Evolutionary conservation across 495 filamentous ascomycete genomes (phyloP), one percentile per base, ranked within the genome.

Genomic region (Neurospora tetrasperma): DNA sequence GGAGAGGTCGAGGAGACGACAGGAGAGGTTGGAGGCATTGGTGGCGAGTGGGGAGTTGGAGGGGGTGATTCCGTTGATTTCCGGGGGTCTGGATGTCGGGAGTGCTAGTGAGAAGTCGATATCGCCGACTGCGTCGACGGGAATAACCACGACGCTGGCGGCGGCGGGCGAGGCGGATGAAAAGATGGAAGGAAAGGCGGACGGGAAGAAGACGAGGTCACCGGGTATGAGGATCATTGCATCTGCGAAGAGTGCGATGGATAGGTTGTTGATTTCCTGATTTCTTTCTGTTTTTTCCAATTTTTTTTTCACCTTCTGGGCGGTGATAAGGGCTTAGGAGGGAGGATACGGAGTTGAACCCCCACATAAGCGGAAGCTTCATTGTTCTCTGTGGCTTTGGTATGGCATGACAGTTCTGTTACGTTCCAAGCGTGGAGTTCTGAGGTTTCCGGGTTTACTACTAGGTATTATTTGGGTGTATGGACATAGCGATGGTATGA

Each of bases 211-310:
- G 11, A 35, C 80, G 16, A 75, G 76, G 42, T 82, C 79, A 31
- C 79, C 77, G 23, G 88, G 86, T 70, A 71, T 85, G 78, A 76
- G 78, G 71, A 84, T 88, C 59, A 81, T 88, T 41, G 77, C 84
- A 6, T 83, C 85, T 73, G 85, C 87, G 43, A 86, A 84, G 78
- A 72, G 76, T 70, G 80, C 84, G 0, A 83, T 88, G 71, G 81
- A 84, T 59, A 78, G 80, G 40, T 74, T 88, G 27, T 73, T 84
- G 7, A 88, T 88, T 75, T 80, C 87, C 39, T 87, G 46, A 72
- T 31, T 35, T 4, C 1, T 23, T 20, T 23, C 4, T 2, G 6
- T 38, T 38, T 38, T 38, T 0, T 38, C 6, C 2, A 31, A 31
- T 7, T 38, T 39, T 39, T 39, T 39, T 39, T 23, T 23, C 35